Conservation (phyloP, 257 asterid genomes). For the Misopates orontium region DNA sequence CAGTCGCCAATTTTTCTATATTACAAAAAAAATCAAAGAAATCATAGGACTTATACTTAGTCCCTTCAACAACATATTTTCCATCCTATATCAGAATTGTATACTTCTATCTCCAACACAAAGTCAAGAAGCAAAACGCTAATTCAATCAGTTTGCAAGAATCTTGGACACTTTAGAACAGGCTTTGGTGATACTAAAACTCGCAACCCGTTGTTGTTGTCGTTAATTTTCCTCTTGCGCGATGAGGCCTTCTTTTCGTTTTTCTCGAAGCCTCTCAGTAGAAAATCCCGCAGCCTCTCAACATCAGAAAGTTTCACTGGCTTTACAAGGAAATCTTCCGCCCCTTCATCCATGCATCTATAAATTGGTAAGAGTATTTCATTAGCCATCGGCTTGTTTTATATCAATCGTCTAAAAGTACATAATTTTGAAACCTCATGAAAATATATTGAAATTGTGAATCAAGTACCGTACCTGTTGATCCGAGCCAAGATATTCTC, state of each 20-base stretch:
- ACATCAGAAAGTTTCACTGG: constrained; percentile 80
- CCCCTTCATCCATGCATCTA: constrained; percentile 90
- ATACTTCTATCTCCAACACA: too few relatives aligned
- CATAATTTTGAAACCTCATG: too few relatives aligned
- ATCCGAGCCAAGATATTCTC: constrained; percentile 73
- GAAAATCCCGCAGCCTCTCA: constrained; percentile 51
- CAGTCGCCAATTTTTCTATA: too few relatives aligned
- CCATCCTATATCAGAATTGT: too few relatives aligned
- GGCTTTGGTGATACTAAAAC: constrained; percentile 18
- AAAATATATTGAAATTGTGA: too few relatives aligned
- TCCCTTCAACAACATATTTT: too few relatives aligned
- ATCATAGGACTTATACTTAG: too few relatives aligned
- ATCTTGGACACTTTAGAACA: constrained; percentile 33
- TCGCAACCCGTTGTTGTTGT: constrained; percentile 17
- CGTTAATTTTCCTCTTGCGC: constrained; percentile 49
- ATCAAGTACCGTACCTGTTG: too few relatives aligned
- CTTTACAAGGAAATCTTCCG: constrained; percentile 77
- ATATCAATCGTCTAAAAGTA: too few relatives aligned
- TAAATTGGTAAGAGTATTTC: too few relatives aligned
- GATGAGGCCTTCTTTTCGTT: constrained; percentile 22
- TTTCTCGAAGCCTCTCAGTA: constrained; percentile 44
- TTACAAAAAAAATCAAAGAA: too few relatives aligned
- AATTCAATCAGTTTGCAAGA: constrained; percentile 18
- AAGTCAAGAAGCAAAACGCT: neutral
- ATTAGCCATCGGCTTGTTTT: neutral